These are phyloP conservation scores for Ganoderma multipileum DNA, from an alignment of 1,284 basidiomycete genomes.

Conservation along the genomic window DNA sequence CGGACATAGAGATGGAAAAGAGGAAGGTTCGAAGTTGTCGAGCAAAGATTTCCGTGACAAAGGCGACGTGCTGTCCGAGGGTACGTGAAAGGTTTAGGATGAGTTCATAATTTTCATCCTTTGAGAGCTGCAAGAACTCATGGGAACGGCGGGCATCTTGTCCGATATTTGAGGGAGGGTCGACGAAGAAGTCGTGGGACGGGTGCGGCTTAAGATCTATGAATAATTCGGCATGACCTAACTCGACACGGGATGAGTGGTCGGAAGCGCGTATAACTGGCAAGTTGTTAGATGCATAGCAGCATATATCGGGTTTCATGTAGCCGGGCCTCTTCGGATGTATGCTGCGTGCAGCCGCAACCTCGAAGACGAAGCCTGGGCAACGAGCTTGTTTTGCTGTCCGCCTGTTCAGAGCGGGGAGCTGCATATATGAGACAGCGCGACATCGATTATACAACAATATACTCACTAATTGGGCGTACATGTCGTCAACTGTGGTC, in stretches of 20 bases:
- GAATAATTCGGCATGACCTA: neutral
- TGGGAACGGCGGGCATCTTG: neutral
- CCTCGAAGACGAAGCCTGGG: constrained; percentile 20
- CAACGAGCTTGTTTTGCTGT: constrained; percentile 13
- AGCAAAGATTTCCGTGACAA: constrained; percentile 15
- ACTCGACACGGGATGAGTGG: neutral
- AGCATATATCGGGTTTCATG: constrained; percentile 22
- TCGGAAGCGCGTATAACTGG: neutral
- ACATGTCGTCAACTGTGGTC: neutral
- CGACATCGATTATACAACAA: neutral
- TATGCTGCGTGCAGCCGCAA: neutral
- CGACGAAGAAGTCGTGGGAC: neutral
- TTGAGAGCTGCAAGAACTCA: neutral
- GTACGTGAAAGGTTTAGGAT: neutral
- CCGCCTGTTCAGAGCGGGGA: constrained; percentile 4
- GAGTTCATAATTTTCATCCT: neutral
- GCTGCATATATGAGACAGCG: neutral
- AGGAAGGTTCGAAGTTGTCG: constrained; percentile 24
- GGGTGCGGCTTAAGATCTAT: neutral
- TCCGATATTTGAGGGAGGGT: neutral
- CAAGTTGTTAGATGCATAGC: neutral
- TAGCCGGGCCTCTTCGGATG: neutral
- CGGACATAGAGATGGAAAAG: constrained; percentile 37
- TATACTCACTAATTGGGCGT: constrained; percentile 5
- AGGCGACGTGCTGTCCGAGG: constrained; percentile 19